Conservation (phyloP, 2,329 filamentous ascomycete genomes). For the Fusarium keratoplasticum region DNA sequence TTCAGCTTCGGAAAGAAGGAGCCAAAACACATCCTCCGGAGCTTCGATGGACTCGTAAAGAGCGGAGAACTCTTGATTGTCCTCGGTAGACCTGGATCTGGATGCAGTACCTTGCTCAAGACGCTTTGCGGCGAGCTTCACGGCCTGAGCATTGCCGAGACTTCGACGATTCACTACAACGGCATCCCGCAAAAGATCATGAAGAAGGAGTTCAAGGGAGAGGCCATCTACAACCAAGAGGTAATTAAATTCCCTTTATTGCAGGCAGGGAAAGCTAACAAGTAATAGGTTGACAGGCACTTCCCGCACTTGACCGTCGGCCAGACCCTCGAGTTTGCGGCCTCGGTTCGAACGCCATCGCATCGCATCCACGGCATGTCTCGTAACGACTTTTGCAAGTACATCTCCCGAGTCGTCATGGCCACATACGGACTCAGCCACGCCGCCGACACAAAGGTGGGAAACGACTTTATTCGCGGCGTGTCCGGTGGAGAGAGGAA, state of each 20-base stretch:
- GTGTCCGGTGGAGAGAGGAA: slow-evolving; percentile 80
- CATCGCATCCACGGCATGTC: slow-evolving; percentile 72
- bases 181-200: slow-evolving; percentile 67
- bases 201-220: slow-evolving; percentile 71
- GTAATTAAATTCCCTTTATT: too few species aligned
- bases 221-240: slow-evolving; percentile 81
- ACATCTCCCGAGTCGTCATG: slow-evolving; percentile 75
- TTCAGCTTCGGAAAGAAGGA: slow-evolving; percentile 59
- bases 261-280: too few species aligned
- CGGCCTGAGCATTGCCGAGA: slow-evolving; percentile 64
- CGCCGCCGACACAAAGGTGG: slow-evolving; percentile 78
- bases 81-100: slow-evolving; percentile 73
- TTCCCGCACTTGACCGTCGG: slow-evolving; percentile 83
- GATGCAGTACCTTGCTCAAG: slow-evolving; percentile 74
- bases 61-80: slow-evolving; percentile 77
- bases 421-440: slow-evolving; percentile 79
- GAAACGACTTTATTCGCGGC: slow-evolving; percentile 79
- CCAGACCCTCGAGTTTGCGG: slow-evolving; percentile 79
- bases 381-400: slow-evolving; percentile 68
- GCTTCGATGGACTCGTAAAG: slow-evolving; percentile 73
- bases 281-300: slow-evolving; percentile 78
- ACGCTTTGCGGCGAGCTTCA: slow-evolving; percentile 70
- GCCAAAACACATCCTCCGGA: slow-evolving; percentile 70
- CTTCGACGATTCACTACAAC: slow-evolving; percentile 70
- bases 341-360: slow-evolving; percentile 75